Percentiles rank a stretch among this genome's conserved stretches.
phyloP scores from a whole-genome alignment of 805 yeast species.

The Komagataella phaffii region DNA sequence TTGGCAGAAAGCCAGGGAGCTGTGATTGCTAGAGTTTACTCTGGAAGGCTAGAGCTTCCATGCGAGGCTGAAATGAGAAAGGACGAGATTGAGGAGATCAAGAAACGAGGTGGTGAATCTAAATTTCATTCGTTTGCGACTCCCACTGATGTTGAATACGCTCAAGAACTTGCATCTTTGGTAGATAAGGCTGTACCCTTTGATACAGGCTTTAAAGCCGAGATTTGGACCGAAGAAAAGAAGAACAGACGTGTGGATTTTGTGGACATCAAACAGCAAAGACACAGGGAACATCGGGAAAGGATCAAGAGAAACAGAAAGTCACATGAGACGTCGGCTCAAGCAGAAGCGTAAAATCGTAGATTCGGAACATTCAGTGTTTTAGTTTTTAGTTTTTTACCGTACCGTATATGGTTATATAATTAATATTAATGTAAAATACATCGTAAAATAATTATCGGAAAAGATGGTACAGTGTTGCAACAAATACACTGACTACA shows the following conservation, averaged over 20 bases:
- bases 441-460: too few species aligned
- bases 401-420: too few species aligned
- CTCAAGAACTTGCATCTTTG: conserved; percentile 27
- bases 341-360: too few species aligned
- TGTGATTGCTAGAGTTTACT: conserved; percentile 24
- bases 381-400: too few species aligned
- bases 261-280: too few species aligned
- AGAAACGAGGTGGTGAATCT: conserved; percentile 30
- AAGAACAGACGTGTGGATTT: conserved; percentile 3
- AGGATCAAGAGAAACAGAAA: too few species aligned
- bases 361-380: too few species aligned
- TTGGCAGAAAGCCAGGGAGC: conserved; percentile 35
- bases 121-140: conserved; percentile 36
- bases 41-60: conserved; percentile 30
- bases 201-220: conserved; percentile 17
- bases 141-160: conserved; percentile 50
- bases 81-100: conserved; percentile 19
- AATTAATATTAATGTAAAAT: too few species aligned
- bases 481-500: too few species aligned
- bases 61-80: conserved; percentile 19
- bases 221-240: conserved; percentile 15
- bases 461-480: too few species aligned
- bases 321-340: too few species aligned
- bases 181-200: conserved; percentile 19
- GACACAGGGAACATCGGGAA: too few species aligned